phyloP scores from a whole-genome alignment of 2,329 filamentous ascomycete species.

The Colletotrichum liriopes region DNA sequence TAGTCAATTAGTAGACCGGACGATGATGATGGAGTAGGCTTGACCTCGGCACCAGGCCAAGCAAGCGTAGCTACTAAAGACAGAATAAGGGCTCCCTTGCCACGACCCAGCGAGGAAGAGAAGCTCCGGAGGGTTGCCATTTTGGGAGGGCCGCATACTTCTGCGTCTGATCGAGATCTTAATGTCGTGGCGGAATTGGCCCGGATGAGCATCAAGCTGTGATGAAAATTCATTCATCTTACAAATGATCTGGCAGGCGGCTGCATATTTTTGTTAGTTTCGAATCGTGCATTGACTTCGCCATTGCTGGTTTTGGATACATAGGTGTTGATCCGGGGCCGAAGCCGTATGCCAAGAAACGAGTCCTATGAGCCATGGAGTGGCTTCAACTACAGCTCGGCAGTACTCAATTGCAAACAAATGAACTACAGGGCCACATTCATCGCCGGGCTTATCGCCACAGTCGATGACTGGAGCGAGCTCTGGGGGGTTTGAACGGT shows the following conservation, averaged over 20 bases:
- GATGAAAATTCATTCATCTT: neutral
- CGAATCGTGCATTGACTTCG: no score
- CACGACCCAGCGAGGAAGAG: neutral
- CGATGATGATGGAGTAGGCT: neutral
- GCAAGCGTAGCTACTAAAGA: neutral
- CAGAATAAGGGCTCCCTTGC: no score
- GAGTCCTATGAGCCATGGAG: neutral
- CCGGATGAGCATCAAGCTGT: neutral
- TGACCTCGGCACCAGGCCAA: no score
- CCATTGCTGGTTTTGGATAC: neutral
- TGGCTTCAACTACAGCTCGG: neutral
- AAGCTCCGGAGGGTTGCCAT: neutral
- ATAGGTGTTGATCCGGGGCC: neutral
- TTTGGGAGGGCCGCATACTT: neutral
- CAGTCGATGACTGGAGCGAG: neutral
- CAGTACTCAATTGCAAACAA: no score
- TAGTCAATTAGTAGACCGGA: no score
- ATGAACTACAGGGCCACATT: neutral
- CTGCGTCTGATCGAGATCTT: neutral
- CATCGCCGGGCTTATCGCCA: neutral
- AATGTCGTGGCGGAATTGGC: neutral
- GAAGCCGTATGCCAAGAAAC: neutral
- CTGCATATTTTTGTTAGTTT: neutral
- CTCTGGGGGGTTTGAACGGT: neutral
- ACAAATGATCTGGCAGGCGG: neutral